phyloP scores from a whole-genome alignment of 352 stramenopile species.

The Thalassiosira pacifica region DNA sequence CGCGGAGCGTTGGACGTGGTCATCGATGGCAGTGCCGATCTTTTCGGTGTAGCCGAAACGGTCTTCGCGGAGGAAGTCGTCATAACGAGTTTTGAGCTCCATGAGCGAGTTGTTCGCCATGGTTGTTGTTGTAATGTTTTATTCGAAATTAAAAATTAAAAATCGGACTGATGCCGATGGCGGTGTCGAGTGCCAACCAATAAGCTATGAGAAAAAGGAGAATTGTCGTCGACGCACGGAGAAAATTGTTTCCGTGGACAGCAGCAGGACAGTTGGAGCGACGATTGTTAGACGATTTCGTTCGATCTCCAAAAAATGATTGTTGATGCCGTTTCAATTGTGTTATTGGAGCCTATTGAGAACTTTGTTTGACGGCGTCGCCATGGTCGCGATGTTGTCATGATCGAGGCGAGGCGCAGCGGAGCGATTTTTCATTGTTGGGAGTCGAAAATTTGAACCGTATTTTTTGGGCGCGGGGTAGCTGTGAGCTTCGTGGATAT shows the following conservation, averaged over 20 bases:
- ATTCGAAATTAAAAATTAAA: no score
- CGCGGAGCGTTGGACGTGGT: constrained; percentile 62
- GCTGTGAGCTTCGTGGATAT: no score
- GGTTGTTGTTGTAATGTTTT: background rate
- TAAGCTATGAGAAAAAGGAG: background rate
- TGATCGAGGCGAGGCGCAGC: no score
- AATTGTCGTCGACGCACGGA: no score
- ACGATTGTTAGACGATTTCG: background rate
- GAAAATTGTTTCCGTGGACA: background rate
- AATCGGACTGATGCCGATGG: background rate
- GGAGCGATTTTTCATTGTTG: no score
- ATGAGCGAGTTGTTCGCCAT: constrained; percentile 42
- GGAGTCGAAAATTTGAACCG: no score
- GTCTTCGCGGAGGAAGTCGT: constrained; percentile 76
- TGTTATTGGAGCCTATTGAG: no score
- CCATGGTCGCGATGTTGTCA: no score
- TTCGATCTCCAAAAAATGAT: no score
- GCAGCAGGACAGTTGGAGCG: background rate
- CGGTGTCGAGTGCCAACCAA: background rate
- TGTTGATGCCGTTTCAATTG: no score
- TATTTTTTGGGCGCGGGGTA: no score
- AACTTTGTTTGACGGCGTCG: no score
- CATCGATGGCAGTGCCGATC: constrained; percentile 77
- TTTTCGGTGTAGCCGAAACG: constrained; percentile 70
- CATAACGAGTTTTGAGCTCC: constrained; percentile 67